Evolutionary conservation across 2,329 filamentous ascomycete genomes (phyloP).

Genomic region (Nectriaceae sp.): DNA sequence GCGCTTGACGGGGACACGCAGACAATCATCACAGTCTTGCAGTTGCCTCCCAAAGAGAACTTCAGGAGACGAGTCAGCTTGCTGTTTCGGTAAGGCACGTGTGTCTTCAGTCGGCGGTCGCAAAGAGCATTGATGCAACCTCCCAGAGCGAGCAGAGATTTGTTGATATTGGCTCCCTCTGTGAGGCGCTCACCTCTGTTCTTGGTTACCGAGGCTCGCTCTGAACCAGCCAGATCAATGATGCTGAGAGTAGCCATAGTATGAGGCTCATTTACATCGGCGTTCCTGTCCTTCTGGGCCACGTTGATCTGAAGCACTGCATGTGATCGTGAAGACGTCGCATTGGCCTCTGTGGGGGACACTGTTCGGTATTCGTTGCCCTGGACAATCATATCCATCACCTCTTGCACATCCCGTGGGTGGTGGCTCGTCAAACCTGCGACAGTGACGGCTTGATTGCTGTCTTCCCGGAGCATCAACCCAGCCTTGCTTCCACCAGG

Average conservation of each 20-base stretch:
- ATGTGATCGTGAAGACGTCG: slow-evolving; percentile 94
- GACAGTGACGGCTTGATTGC: slow-evolving; percentile 89
- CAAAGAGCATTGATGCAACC: slow-evolving; percentile 99
- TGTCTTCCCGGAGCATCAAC: slow-evolving; percentile 91
- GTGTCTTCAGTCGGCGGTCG: slow-evolving; percentile 86
- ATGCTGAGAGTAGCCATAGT: slow-evolving; percentile 98
- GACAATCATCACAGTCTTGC: slow-evolving; percentile 99
- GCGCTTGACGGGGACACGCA: slow-evolving; percentile 95
- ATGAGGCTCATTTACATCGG: slow-evolving; percentile 88
- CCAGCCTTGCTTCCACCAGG: slow-evolving; percentile 80
- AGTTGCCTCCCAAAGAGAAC: slow-evolving; percentile 96
- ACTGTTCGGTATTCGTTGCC: slow-evolving; percentile 95
- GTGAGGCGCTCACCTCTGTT: slow-evolving; percentile 89
- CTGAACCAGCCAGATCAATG: slow-evolving; percentile 94
- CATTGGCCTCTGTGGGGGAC: slow-evolving; percentile 95
- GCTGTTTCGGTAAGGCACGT: slow-evolving; percentile 96
- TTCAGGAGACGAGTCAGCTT: slow-evolving; percentile 95
- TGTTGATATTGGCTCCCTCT: slow-evolving; percentile 99
- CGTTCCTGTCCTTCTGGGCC: slow-evolving; percentile 90
- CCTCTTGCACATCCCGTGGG: slow-evolving; percentile 87
- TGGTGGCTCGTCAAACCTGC: slow-evolving; percentile 88
- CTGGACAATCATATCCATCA: slow-evolving; percentile 98
- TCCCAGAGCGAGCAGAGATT: slow-evolving; percentile 89
- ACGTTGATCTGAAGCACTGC: slow-evolving; percentile 97
- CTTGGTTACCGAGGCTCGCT: slow-evolving; percentile 94